Conservation (phyloP, 2,329 filamentous ascomycete genomes). For the Arthroderma sp. region DNA sequence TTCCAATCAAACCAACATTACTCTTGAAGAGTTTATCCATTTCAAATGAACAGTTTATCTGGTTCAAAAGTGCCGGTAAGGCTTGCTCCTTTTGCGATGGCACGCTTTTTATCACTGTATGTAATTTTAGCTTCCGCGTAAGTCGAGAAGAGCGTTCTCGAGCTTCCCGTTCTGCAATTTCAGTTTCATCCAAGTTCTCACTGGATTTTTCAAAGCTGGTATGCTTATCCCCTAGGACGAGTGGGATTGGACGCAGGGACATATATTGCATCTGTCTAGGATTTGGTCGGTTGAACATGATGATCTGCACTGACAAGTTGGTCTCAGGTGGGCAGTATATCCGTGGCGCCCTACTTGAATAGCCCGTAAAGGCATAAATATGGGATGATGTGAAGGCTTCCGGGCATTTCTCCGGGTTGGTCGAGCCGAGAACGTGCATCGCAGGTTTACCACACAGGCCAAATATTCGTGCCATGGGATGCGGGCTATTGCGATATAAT, state of each 20-base stretch:
- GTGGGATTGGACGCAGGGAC: slow-evolving; percentile 74
- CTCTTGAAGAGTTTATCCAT: slow-evolving; percentile 73
- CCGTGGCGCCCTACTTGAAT: slow-evolving; percentile 46
- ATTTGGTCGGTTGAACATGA: slow-evolving; percentile 75
- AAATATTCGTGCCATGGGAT: slow-evolving; percentile 68
- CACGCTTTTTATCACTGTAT: slow-evolving; percentile 66
- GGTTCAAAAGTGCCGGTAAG: slow-evolving; percentile 69
- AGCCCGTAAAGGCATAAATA: slow-evolving; percentile 47
- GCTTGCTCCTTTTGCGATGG: slow-evolving; percentile 73
- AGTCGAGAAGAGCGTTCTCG: slow-evolving; percentile 53
- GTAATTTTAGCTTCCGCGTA: slow-evolving; percentile 74
- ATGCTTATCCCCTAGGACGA: slow-evolving; percentile 66
- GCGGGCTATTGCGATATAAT: slow-evolving; percentile 67
- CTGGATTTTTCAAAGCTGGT: slow-evolving; percentile 22
- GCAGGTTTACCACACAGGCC: slow-evolving; percentile 69
- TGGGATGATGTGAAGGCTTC: slow-evolving; percentile 52
- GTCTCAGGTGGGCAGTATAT: slow-evolving; percentile 55
- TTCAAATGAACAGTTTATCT: slow-evolving; percentile 93
- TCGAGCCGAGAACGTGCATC: slow-evolving; percentile 73
- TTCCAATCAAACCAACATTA: slow-evolving; percentile 74
- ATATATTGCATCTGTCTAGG: slow-evolving; percentile 92
- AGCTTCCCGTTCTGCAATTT: slow-evolving; percentile 59
- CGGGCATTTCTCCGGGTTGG: slow-evolving; percentile 48
- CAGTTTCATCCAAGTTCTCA: slow-evolving; percentile 41
- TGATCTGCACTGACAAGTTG: slow-evolving; percentile 66